Evolutionary conservation across 2,329 filamentous ascomycete species (phyloP).

Genomic region (Pseudodiploospora longispora): DNA sequence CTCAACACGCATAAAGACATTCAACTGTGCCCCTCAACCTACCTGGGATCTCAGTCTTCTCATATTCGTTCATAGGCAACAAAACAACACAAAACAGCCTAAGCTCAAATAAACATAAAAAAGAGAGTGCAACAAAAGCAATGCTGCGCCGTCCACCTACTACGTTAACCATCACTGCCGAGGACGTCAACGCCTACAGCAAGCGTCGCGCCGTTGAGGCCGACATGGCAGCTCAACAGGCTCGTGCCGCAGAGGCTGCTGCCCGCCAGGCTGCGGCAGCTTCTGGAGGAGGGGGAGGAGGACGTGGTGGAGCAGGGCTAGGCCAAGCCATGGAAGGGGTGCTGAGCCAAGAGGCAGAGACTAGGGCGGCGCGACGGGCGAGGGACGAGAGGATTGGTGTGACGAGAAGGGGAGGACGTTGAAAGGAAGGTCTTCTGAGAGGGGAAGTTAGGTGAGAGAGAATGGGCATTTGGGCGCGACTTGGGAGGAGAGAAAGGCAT

Average conservation of each 20-base stretch:
- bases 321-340: slow-evolving; percentile 21
- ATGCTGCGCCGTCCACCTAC: slow-evolving; percentile 65
- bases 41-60: too few relatives aligned
- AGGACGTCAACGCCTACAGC: slow-evolving; percentile 65
- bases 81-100: too few relatives aligned
- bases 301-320: slow-evolving; percentile 17
- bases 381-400: slow-evolving; percentile 33
- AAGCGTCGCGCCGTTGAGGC: slow-evolving; percentile 45
- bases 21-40: too few relatives aligned
- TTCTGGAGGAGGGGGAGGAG: slow-evolving; percentile 1
- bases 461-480: too few relatives aligned
- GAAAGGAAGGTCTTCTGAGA: not conserved
- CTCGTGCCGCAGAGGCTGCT: slow-evolving; percentile 16
- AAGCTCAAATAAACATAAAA: not conserved
- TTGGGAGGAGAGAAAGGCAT: too few relatives aligned
- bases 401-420: slow-evolving; percentile 13
- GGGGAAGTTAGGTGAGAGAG: too few relatives aligned
- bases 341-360: slow-evolving; percentile 17
- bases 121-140: slow-evolving; percentile 8
- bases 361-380: slow-evolving; percentile 17
- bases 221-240: slow-evolving; percentile 24
- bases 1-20: too few relatives aligned
- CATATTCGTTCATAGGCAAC: too few relatives aligned
- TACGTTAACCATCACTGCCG: slow-evolving; percentile 57
- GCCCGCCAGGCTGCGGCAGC: slow-evolving; percentile 11